Conservation (phyloP, 106 monocot genomes). For the Xerophyta viscosa region DNA sequence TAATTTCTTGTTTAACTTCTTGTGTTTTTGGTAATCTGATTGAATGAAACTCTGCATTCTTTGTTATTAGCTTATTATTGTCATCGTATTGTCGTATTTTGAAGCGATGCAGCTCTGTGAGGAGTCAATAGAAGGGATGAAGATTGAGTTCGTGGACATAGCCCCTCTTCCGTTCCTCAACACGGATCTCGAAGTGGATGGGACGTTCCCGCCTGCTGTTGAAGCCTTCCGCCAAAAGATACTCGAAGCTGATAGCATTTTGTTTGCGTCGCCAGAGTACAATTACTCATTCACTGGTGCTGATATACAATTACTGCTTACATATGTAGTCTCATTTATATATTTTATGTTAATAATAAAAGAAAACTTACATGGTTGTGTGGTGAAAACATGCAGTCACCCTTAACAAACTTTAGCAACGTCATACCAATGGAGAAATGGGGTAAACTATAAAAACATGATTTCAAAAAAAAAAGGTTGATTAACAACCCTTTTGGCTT, state of each 20-base stretch:
- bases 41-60: background rate
- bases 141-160: slow-evolving; percentile 32
- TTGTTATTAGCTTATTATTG: background rate
- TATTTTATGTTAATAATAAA: background rate
- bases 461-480: no score
- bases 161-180: slow-evolving; percentile 36
- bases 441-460: no score
- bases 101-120: slow-evolving; percentile 37
- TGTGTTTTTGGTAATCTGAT: background rate
- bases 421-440: no score
- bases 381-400: no score
- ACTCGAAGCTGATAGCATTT: slow-evolving; percentile 34
- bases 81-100: no score
- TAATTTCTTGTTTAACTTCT: no score
- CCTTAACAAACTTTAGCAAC: no score
- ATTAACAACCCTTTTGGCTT: no score
- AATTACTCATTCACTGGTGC: slow-evolving; percentile 50
- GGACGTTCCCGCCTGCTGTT: slow-evolving; percentile 26
- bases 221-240: slow-evolving; percentile 35
- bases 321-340: background rate
- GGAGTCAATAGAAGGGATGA: slow-evolving; percentile 26
- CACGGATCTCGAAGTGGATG: slow-evolving; percentile 44
- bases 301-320: background rate
- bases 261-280: slow-evolving; percentile 54
- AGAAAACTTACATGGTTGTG: no score